Evolutionary conservation across 1,284 basidiomycete genomes (phyloP), one percentile per base, ranked within the genome.

Genomic region (Puccinia hordei): DNA sequence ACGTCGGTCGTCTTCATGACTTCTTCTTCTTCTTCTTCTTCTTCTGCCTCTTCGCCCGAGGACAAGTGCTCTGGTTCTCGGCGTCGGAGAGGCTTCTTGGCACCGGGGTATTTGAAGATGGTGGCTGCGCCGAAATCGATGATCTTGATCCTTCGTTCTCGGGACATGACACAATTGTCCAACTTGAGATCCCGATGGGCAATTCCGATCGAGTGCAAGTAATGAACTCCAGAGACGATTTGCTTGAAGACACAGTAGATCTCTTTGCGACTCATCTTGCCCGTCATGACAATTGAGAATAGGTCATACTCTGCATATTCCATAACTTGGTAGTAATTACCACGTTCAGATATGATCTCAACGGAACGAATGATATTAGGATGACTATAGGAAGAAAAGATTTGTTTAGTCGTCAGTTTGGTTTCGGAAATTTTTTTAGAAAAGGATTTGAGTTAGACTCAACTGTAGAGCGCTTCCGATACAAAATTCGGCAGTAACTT

Each of bases 91-190:
- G 19, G 19, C 27, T 63, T 63, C 8, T 15, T 38, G 3, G 63
- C 63, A 82, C 95, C 96, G 0, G 97, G 97, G 84, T 98, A 98
- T 84, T 97, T 94, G 88, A 99, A 99, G 79, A 99, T 96, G 81
- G 95, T 96, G 19, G 97, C 97, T 0, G 97, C 99, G 71, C 97
- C 97, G 87, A 99, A 99, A 87, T 99, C 97, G 87, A 99, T 99
- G 82, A 99, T 90, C 87, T 99, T 99, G 88, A 99, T 93, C 83
- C 97, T 90, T 85, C 98, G 95, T 85, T 91, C 89, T 2, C 88
- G 88, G 38, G 93, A 98, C 93, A 99, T 97, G 87, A 99, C 97
- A 86, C 97, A 99, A 86, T 99, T 99, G 88, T 99, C 97, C 82
- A 99, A 91, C 87, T 99, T 99, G 86, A 99, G 90, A 87, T 99